Percentiles rank a stretch among this genome's conserved stretches.
phyloP scores from a whole-genome alignment of 2,329 filamentous ascomycete species.

The Aspergillus nomiae region DNA sequence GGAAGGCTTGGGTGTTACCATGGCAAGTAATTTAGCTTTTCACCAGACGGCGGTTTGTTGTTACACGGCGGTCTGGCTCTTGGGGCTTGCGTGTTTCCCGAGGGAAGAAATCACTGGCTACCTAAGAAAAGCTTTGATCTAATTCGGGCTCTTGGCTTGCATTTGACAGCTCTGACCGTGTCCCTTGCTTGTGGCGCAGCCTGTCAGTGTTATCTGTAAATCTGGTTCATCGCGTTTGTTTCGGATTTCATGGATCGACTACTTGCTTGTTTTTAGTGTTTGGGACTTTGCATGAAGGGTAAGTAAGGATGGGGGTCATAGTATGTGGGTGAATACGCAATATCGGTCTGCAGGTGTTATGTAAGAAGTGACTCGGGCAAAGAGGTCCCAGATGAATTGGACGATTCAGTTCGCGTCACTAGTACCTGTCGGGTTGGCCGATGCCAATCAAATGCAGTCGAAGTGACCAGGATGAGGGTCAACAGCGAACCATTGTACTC shows the following conservation, averaged over 20 bases:
- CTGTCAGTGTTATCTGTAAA: constrained; percentile 12
- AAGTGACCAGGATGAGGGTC: neutral
- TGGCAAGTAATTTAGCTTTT: neutral
- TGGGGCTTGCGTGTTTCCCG: neutral
- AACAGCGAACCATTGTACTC: neutral
- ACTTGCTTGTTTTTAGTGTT: neutral
- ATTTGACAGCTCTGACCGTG: constrained; percentile 15
- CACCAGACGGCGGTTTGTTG: neutral
- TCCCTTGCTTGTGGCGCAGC: constrained; percentile 15
- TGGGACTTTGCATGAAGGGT: neutral
- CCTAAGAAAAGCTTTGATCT: constrained; percentile 4
- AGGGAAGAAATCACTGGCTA: neutral
- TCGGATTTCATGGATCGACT: constrained; percentile 6
- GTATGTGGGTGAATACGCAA: neutral
- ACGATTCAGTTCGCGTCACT: neutral
- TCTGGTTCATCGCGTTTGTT: constrained; percentile 10
- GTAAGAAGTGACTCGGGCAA: neutral
- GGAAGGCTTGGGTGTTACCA: neutral
- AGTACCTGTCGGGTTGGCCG: neutral
- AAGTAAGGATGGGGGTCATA: neutral
- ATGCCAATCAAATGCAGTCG: neutral
- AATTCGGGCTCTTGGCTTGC: constrained; percentile 3
- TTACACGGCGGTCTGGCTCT: neutral
- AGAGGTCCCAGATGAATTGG: neutral
- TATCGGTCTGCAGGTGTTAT: neutral